phyloP scores from a whole-genome alignment of 2,329 filamentous ascomycete genomes.

The Cladosporium velox region DNA sequence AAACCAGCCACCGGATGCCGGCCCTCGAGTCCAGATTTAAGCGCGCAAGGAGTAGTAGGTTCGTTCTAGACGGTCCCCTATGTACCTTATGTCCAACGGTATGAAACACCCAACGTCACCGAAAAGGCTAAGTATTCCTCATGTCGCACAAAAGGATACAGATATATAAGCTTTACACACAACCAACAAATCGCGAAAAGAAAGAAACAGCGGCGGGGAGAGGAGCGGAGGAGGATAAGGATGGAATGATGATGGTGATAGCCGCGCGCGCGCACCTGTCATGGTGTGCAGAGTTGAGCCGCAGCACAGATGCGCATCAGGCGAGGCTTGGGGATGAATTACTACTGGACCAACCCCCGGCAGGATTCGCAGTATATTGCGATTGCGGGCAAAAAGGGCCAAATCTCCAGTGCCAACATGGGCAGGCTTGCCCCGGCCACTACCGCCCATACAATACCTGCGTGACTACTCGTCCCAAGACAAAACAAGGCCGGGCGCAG shows the following conservation, averaged over 20 bases:
- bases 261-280: neutral
- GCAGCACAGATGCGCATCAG: neutral
- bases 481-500: neutral
- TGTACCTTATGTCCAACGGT: neutral
- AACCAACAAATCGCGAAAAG: neutral
- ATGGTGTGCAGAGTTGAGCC: neutral
- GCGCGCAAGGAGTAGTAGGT: neutral
- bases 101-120: conserved; percentile 10
- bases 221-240: neutral
- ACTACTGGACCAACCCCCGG: neutral
- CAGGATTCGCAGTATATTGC: neutral
- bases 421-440: neutral
- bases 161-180: neutral
- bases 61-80: neutral
- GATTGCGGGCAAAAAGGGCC: neutral
- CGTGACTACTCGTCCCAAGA: neutral
- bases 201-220: neutral
- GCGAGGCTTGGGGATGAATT: neutral
- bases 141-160: neutral
- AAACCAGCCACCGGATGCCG: neutral
- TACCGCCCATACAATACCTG: neutral
- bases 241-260: neutral
- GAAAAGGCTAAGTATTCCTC: neutral
- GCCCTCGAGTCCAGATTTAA: neutral
- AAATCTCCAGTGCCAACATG: neutral